Evolutionary conservation across 345 rosid genomes (phyloP).

Genomic region (Reutealis trisperma): DNA sequence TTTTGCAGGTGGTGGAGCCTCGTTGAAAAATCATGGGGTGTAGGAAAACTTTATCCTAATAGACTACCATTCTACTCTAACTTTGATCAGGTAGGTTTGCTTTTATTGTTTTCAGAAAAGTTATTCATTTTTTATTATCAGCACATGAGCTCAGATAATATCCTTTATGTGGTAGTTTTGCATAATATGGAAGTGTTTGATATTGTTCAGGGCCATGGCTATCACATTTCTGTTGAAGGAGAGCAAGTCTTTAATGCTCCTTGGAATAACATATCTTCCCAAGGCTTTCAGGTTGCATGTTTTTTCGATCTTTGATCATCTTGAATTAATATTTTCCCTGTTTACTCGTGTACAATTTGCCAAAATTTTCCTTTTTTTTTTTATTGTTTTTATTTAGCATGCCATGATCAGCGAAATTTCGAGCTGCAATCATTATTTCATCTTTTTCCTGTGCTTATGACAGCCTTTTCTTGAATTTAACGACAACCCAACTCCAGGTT

Average conservation of each 20-base stretch:
- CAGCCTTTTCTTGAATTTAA: conserved; percentile 69
- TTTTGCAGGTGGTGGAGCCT: conserved; percentile 83
- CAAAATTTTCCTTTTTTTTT: too few relatives aligned
- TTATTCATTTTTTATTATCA: background rate
- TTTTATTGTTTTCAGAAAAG: background rate
- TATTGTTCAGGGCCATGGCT: conserved; percentile 64
- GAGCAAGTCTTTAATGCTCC: conserved; percentile 41
- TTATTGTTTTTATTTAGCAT: background rate
- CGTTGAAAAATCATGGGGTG: conserved; percentile 83
- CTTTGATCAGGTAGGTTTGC: conserved; percentile 64
- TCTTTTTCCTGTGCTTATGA: conserved; percentile 9
- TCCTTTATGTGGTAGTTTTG: background rate
- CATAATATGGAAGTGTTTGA: conserved; percentile 2
- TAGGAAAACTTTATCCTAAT: conserved; percentile 59
- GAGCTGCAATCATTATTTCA: background rate
- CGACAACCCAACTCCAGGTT: conserved; percentile 36
- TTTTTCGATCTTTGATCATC: background rate
- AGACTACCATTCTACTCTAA: conserved; percentile 76
- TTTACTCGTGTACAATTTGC: background rate
- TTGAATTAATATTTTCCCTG: background rate
- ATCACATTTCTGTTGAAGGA: conserved; percentile 63
- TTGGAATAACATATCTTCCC: conserved; percentile 81
- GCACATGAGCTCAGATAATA: background rate
- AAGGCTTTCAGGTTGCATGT: conserved; percentile 63
- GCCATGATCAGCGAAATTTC: background rate